phyloP scores from a whole-genome alignment of 1,284 basidiomycete genomes.

The Ganoderma sinense region DNA sequence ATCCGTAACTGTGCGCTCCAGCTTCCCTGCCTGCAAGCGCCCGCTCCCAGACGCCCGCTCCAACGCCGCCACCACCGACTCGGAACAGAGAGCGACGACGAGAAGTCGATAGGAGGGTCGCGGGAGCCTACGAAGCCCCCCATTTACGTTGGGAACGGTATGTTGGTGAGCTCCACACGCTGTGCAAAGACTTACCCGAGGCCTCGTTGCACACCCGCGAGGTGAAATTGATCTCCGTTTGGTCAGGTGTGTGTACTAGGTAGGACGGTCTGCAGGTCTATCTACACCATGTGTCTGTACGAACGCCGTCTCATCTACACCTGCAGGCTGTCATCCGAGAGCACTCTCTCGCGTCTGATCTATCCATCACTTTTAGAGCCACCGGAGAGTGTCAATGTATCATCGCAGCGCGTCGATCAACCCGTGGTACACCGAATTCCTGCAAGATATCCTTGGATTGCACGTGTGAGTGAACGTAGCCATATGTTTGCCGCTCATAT shows the following conservation, averaged over 20 bases:
- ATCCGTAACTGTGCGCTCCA: slow-evolving; percentile 4
- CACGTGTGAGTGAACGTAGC: neutral
- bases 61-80: neutral
- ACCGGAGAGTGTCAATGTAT: neutral
- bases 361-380: too few species aligned
- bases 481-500: neutral
- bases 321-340: neutral
- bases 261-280: neutral
- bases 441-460: neutral
- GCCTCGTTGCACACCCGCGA: slow-evolving; percentile 9
- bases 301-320: neutral
- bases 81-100: neutral
- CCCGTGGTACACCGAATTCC: neutral
- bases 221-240: neutral
- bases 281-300: neutral
- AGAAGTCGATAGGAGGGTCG: neutral
- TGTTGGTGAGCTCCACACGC: neutral
- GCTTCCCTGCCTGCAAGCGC: neutral
- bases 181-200: neutral
- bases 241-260: neutral
- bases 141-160: neutral
- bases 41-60: neutral
- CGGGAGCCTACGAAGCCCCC: slow-evolving; percentile 4
- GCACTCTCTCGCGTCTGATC: neutral
- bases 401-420: neutral